Base-by-base conservation (phyloP, 2,329 filamentous ascomycete species). In the Leptographium flavum region DNA sequence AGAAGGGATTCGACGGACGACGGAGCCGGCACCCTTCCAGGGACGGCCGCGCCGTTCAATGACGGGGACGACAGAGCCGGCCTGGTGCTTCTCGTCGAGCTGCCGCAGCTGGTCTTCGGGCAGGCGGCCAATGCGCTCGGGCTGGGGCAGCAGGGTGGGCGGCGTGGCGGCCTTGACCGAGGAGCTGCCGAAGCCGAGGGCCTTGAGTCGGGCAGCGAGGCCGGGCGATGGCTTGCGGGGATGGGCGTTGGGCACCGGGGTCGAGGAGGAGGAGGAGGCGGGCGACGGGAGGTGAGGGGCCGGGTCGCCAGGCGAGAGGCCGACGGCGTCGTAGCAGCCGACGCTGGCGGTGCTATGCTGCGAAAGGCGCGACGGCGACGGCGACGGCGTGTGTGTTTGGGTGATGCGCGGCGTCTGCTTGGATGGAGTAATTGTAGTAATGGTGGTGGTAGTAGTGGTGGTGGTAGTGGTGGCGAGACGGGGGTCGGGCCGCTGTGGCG, bases 41-140 rank as follows among this genome's bases (percentile, higher is more conserved):
- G 81, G 74, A 57, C 78, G 76, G 58, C 81, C 81, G 56, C 79
- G 73, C 57, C 79, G 72, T 60, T 79, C 70, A 55, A 84, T 66
- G 52, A 65, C 66, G 52, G 67, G 66, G 50, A 57, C 57, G 52
- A 58, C 51, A 22, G 73, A 74, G 57, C 68, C 68, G 48, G 75
- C 71, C 52, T 73, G 71, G 58, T 83, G 79, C 48, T 76, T 74
- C 53, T 75, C 68, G 64, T 87, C 81, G 55, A 87, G 72, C 56
- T 78, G 70, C 53, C 76, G 73, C 47, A 87, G 69, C 55, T 85
- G 80, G 52, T 79, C 69, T 60, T 85, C 78, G 54, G 81, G 71
- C 45, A 87, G 76, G 49, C 81, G 77, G 52, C 81, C 81, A 55
- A 85, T 69, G 56, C 65, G 63, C 42, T 74, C 70, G 59, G 58